Percentiles rank a stretch among this genome's conserved stretches.
phyloP scores from a whole-genome alignment of 1,139 yeast genomes.

The Saccharomyces hybrid region DNA sequence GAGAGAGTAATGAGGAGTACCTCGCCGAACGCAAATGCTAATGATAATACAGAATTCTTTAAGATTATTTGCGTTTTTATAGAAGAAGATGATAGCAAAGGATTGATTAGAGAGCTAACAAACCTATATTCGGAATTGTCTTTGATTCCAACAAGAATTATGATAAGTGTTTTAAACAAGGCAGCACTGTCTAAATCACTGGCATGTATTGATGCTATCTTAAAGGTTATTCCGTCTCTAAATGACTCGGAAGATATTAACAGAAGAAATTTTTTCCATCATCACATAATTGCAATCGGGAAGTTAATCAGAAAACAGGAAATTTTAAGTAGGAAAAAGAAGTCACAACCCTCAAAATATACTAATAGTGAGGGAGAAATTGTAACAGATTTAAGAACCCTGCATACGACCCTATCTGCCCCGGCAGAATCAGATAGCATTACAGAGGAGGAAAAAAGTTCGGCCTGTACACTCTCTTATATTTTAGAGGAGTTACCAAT shows the following conservation, averaged over 20 bases:
- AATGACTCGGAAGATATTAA: constrained; percentile 68
- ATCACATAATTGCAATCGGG: constrained; percentile 70
- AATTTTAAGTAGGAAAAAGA: neutral
- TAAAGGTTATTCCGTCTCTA: constrained; percentile 42
- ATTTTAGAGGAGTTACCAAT: constrained; percentile 48
- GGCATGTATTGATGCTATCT: constrained; percentile 50
- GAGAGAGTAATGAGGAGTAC: neutral
- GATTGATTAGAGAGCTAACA: constrained; percentile 38
- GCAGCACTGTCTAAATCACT: constrained; percentile 48
- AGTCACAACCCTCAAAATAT: neutral
- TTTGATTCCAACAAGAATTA: constrained; percentile 31
- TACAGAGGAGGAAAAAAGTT: constrained; percentile 16
- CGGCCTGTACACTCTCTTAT: constrained; percentile 21
- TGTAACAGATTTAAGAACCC: neutral
- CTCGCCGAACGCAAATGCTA: neutral
- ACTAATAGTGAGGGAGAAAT: neutral
- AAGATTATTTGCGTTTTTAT: constrained; percentile 32
- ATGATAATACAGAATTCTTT: neutral
- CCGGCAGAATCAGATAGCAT: constrained; percentile 10
- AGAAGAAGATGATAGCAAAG: constrained; percentile 39
- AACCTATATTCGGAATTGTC: constrained; percentile 35
- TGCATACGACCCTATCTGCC: neutral
- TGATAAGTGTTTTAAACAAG: constrained; percentile 48
- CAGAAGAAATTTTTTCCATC: constrained; percentile 80
- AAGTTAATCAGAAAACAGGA: constrained; percentile 30